Conservation (phyloP, 169 alveolate genomes). For the Babesia sp. region DNA sequence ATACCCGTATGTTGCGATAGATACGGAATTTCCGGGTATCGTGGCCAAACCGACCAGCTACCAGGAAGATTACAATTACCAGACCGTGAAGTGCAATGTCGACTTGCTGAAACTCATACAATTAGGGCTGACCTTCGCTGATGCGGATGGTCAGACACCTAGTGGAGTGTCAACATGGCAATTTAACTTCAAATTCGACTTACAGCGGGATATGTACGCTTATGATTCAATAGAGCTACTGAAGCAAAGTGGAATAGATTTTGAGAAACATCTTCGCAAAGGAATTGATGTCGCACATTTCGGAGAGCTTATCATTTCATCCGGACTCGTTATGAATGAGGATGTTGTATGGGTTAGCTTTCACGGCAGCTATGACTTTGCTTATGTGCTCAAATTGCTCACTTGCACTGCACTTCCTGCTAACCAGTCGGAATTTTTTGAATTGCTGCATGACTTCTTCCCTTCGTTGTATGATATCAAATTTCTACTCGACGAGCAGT, state of each 20-base stretch:
- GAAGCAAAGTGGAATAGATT: slow-evolving; percentile 95
- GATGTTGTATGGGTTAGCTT: slow-evolving; percentile 96
- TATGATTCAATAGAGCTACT: slow-evolving; percentile 91
- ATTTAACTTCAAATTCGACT: slow-evolving; percentile 94
- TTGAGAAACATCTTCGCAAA: slow-evolving; percentile 87
- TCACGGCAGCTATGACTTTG: slow-evolving; percentile 98
- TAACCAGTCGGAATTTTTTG: slow-evolving; percentile 89
- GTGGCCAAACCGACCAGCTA: slow-evolving; percentile 89
- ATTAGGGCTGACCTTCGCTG: slow-evolving; percentile 94
- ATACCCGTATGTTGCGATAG: slow-evolving; percentile 88
- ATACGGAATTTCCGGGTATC: slow-evolving; percentile 92
- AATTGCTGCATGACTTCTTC: slow-evolving; percentile 87
- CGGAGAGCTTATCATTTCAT: slow-evolving; percentile 93
- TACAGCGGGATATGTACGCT: slow-evolving; percentile 87
- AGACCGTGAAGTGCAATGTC: slow-evolving; percentile 92
- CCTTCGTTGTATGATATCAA: slow-evolving; percentile 95
- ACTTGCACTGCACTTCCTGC: slow-evolving; percentile 90
- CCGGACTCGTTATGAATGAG: slow-evolving; percentile 94
- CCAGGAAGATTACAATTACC: slow-evolving; percentile 92
- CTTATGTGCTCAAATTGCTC: slow-evolving; percentile 90
- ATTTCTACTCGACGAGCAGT: slow-evolving; percentile 85
- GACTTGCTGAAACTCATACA: slow-evolving; percentile 93
- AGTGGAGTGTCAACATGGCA: slow-evolving; percentile 93
- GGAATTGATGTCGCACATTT: slow-evolving; percentile 92
- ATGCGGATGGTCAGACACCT: slow-evolving; percentile 90